Percentiles rank a stretch among this genome's conserved stretches.
Conservation (phyloP, 2,329 filamentous ascomycete genomes). For the Neonectria ditissima region DNA sequence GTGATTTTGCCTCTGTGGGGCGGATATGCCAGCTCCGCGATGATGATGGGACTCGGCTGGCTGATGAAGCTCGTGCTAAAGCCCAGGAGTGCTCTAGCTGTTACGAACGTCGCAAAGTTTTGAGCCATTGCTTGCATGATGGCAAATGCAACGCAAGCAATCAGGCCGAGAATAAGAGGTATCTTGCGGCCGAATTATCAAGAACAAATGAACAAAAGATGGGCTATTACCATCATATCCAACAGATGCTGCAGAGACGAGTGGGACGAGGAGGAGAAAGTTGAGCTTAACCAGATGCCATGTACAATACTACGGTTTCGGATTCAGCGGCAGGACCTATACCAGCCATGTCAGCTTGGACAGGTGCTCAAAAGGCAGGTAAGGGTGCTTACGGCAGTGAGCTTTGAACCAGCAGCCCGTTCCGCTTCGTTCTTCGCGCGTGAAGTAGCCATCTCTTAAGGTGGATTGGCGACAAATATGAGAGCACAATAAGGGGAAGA, state of each 20-base stretch:
- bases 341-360: background rate
- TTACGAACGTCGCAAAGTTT: conserved; percentile 45
- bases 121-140: conserved; percentile 46
- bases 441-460: background rate
- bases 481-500: background rate
- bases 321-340: conserved; percentile 52
- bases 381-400: conserved; percentile 1
- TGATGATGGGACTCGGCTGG: conserved; percentile 46
- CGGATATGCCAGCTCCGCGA: conserved; percentile 49
- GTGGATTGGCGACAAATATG: background rate
- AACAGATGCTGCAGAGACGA: conserved; percentile 54
- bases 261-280: conserved; percentile 54
- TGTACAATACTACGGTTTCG: conserved; percentile 54
- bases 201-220: background rate
- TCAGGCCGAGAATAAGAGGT: conserved; percentile 50
- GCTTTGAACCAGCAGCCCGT: conserved; percentile 2
- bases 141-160: conserved; percentile 44
- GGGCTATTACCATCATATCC: conserved; percentile 54
- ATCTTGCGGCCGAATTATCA: conserved; percentile 51
- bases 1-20: conserved; percentile 47
- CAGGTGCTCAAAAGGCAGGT: background rate
- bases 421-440: background rate
- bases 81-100: conserved; percentile 47
- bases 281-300: conserved; percentile 57
- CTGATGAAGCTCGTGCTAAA: conserved; percentile 44